Conservation (phyloP, 306 rosid genomes). For the Quercus mongolica region DNA sequence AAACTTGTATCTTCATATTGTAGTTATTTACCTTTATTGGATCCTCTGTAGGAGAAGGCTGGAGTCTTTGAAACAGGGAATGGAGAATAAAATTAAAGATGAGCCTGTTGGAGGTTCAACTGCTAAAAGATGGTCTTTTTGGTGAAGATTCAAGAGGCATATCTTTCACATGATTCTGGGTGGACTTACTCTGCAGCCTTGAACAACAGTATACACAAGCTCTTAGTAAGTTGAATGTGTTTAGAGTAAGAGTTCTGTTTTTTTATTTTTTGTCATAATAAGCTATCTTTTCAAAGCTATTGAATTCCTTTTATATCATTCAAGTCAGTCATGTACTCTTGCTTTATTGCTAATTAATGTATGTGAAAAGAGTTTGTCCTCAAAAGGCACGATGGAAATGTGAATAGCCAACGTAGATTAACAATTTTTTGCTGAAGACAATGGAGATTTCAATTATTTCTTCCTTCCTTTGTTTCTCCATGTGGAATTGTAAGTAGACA, state of each 20-base stretch:
- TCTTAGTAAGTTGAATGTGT: neutral
- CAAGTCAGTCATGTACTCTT: neutral
- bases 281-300: neutral
- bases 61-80: slow-evolving; percentile 74
- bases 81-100: slow-evolving; percentile 43
- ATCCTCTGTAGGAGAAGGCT: slow-evolving; percentile 63
- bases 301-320: neutral
- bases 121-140: slow-evolving; percentile 37
- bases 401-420: neutral
- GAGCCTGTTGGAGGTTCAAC: slow-evolving; percentile 26
- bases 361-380: neutral
- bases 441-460: neutral
- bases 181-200: neutral
- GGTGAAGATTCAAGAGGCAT: slow-evolving; percentile 25
- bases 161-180: neutral
- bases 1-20: neutral
- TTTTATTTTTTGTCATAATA: neutral
- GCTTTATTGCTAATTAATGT: neutral
- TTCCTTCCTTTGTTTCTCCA: too few species aligned
- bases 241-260: neutral
- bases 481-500: too few species aligned
- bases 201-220: neutral
- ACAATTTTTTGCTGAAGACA: neutral
- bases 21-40: slow-evolving; percentile 4
- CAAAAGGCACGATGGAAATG: neutral